phyloP scores from a whole-genome alignment of 192 early-diverging fungal species.

The Borealophlyctis nickersoniae region DNA sequence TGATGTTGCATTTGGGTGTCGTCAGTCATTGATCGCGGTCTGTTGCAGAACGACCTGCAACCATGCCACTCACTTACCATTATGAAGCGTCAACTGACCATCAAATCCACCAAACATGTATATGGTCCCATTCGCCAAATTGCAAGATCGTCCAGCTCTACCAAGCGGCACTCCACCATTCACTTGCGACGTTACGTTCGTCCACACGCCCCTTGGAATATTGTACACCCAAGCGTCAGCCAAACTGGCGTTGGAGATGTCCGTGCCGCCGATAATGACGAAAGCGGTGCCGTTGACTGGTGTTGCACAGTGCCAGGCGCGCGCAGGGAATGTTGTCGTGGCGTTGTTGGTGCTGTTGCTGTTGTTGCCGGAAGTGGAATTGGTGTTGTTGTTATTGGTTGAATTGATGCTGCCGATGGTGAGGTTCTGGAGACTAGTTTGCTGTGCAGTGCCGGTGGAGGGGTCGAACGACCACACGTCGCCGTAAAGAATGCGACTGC shows the following conservation, averaged over 20 bases:
- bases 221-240: conserved; percentile 23
- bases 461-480: not conserved
- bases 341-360: too few relatives aligned
- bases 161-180: conserved; percentile 3
- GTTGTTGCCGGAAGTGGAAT: too few relatives aligned
- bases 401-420: not conserved
- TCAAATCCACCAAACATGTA: conserved; percentile 21
- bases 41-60: not conserved
- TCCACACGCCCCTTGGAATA: conserved; percentile 2
- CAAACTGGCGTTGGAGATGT: not conserved
- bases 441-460: not conserved
- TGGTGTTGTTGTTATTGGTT: too few relatives aligned
- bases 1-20: conserved; percentile 1
- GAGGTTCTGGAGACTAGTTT: not conserved
- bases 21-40: not conserved
- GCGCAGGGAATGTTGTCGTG: too few relatives aligned
- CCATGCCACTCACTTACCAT: conserved; percentile 12
- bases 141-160: conserved; percentile 15
- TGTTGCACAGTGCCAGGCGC: conserved; percentile 11
- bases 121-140: not conserved
- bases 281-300: conserved; percentile 19
- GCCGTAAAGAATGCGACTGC: not conserved
- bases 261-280: conserved; percentile 16
- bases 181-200: conserved; percentile 7
- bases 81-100: not conserved